These are phyloP conservation scores for Penstemon eatonii DNA, from an alignment of 257 asterid genomes.

Conservation along the genomic window DNA sequence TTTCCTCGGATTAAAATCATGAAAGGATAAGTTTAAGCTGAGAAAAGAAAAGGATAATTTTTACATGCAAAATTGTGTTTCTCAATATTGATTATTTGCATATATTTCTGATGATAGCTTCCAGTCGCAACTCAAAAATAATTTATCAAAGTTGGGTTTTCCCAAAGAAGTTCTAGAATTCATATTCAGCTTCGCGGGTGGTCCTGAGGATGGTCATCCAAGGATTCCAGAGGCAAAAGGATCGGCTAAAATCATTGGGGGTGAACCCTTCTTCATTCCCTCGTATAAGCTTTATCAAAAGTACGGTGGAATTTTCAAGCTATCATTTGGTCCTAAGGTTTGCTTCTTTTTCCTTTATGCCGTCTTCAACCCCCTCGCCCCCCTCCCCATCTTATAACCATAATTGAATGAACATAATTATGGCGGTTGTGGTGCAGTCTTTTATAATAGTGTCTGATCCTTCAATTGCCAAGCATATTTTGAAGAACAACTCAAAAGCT, in stretches of 20 bases:
- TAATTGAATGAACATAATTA: constrained; percentile 25
- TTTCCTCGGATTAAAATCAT: too few species aligned
- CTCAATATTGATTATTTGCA: constrained; percentile 17
- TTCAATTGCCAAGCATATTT: constrained; percentile 77
- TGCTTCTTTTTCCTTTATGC: constrained; percentile 20
- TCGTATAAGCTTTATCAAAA: constrained; percentile 81
- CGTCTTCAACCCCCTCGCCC: too few species aligned
- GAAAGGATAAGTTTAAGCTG: too few species aligned
- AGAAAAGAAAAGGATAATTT: background rate
- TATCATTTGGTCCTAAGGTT: constrained; percentile 96
- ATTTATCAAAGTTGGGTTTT: constrained; percentile 67
- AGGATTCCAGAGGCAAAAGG: constrained; percentile 93
- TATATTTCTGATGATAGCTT: constrained; percentile 45
- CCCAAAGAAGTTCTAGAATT: constrained; percentile 62
- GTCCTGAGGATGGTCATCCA: constrained; percentile 37
- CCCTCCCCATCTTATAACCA: background rate
- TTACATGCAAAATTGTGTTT: constrained; percentile 11
- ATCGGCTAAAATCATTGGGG: constrained; percentile 52
- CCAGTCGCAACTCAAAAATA: constrained; percentile 52
- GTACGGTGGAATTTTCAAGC: constrained; percentile 87
- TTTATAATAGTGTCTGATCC: constrained; percentile 94
- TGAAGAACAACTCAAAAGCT: constrained; percentile 79
- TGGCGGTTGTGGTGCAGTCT: constrained; percentile 58
- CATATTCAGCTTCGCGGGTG: constrained; percentile 49
- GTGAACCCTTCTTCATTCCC: constrained; percentile 85